Conservation (phyloP, 2,329 filamentous ascomycete genomes). For the Claviceps lovelessii region DNA sequence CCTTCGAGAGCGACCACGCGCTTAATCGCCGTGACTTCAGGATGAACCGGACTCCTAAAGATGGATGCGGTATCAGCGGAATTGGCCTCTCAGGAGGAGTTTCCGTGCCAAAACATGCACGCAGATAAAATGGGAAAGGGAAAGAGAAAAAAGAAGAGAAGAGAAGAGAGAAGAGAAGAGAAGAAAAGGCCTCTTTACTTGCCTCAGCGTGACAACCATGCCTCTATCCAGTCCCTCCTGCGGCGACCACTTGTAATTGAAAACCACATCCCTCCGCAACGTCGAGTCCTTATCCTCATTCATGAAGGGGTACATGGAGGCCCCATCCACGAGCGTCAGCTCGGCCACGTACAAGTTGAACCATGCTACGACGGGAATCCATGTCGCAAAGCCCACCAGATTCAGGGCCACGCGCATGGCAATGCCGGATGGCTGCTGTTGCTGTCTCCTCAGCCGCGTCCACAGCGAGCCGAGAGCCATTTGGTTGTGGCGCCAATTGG, state of each 20-base stretch:
- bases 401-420: slow-evolving; percentile 26
- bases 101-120: too few species aligned
- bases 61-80: neutral
- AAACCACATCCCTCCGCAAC: slow-evolving; percentile 37
- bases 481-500: neutral
- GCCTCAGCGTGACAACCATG: slow-evolving; percentile 63
- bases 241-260: slow-evolving; percentile 45
- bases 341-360: slow-evolving; percentile 48
- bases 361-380: slow-evolving; percentile 47
- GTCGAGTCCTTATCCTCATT: slow-evolving; percentile 51
- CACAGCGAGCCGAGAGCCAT: slow-evolving; percentile 14
- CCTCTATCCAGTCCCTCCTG: slow-evolving; percentile 48
- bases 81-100: neutral
- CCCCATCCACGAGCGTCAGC: slow-evolving; percentile 40
- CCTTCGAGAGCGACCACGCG: slow-evolving; percentile 69
- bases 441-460: slow-evolving; percentile 17
- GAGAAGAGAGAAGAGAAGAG: too few species aligned
- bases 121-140: too few species aligned
- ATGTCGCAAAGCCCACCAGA: slow-evolving; percentile 40
- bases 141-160: too few species aligned
- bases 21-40: slow-evolving; percentile 61
- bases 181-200: neutral
- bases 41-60: slow-evolving; percentile 53
- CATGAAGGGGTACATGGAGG: slow-evolving; percentile 65
- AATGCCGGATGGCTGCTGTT: slow-evolving; percentile 7